Evolutionary conservation across 352 stramenopile genomes (phyloP).

Genomic region (Globisporangium echinulatum): DNA sequence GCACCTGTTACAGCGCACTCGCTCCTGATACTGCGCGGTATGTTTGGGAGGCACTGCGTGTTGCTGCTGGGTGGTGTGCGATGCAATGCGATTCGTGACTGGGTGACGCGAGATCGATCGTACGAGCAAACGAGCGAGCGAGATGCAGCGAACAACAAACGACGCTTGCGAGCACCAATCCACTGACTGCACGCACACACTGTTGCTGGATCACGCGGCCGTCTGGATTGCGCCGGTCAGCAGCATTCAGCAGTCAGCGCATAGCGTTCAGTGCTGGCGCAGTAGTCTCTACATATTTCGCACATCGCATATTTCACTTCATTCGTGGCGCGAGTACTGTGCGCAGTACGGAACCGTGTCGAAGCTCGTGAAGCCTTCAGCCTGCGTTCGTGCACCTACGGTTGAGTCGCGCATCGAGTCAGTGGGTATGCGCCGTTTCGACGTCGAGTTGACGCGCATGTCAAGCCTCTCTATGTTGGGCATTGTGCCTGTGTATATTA

Average conservation of each 20-base stretch:
- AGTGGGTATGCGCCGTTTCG: neutral
- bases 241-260: too few relatives aligned
- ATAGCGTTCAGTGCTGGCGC: too few relatives aligned
- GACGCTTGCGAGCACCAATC: too few relatives aligned
- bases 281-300: too few relatives aligned
- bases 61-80: neutral
- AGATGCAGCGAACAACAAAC: too few relatives aligned
- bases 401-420: neutral
- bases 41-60: neutral
- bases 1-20: neutral
- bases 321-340: neutral
- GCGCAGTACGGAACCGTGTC: too few relatives aligned
- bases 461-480: neutral
- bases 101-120: neutral
- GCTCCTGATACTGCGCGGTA: neutral
- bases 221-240: too few relatives aligned
- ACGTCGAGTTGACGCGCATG: neutral
- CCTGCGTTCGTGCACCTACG: too few relatives aligned
- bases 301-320: too few relatives aligned
- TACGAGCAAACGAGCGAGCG: neutral
- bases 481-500: neutral
- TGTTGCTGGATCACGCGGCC: too few relatives aligned
- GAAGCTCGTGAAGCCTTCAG: neutral
- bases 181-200: too few relatives aligned
- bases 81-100: too few relatives aligned